Evolutionary conservation across 768 basidiomycete species (phyloP).

Genomic region (Gloeopeniophorella convolvens): DNA sequence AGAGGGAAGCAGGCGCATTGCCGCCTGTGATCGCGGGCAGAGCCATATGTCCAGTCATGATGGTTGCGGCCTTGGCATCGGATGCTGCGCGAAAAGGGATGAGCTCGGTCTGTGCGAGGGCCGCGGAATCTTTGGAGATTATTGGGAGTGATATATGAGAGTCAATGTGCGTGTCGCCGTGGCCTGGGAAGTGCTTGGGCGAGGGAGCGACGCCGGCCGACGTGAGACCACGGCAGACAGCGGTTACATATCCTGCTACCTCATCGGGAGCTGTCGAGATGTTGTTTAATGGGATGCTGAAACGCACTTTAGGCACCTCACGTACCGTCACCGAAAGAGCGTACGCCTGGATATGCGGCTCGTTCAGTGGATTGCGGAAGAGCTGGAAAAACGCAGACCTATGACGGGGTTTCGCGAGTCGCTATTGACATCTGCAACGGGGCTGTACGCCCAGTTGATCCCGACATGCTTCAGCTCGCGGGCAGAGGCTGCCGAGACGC

Average conservation of each 20-base stretch:
- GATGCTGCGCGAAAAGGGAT: constrained; percentile 44
- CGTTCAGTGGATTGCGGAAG: neutral
- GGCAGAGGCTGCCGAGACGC: constrained; percentile 45
- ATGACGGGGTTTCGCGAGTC: constrained; percentile 66
- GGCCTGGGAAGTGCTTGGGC: constrained; percentile 69
- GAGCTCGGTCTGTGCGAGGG: constrained; percentile 44
- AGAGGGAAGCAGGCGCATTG: constrained; percentile 55
- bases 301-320: neutral
- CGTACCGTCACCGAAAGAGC: constrained; percentile 64
- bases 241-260: constrained; percentile 43
- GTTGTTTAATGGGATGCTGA: neutral
- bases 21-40: constrained; percentile 50
- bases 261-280: constrained; percentile 41
- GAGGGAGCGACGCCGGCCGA: constrained; percentile 49
- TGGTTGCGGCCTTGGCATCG: constrained; percentile 42
- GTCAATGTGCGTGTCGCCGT: constrained; percentile 67
- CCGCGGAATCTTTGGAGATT: constrained; percentile 43
- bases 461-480: constrained; percentile 53
- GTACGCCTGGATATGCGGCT: constrained; percentile 39
- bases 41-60: constrained; percentile 75
- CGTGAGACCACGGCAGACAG: constrained; percentile 44
- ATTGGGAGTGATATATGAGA: constrained; percentile 61
- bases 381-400: constrained; percentile 33
- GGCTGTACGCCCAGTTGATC: constrained; percentile 66
- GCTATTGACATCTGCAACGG: constrained; percentile 69